A percentile compares a stretch with the other conserved stretches of the same genome.
These are phyloP conservation scores for Naganishia vishniacii DNA, from an alignment of 768 basidiomycete genomes.

Conservation along the genomic window DNA sequence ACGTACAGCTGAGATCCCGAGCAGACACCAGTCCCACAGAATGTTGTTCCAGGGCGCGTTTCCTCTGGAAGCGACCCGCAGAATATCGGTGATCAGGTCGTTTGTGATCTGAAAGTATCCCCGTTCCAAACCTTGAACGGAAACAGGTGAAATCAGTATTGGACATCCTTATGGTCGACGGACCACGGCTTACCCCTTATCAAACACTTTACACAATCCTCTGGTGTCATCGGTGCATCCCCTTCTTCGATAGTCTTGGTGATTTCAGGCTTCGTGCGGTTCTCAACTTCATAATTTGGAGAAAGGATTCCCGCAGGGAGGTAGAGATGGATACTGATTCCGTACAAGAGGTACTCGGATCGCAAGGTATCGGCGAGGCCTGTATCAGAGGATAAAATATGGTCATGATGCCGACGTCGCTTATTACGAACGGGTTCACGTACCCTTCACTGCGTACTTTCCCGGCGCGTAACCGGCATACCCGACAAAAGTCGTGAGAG, in stretches of 20 bases:
- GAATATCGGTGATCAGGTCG: conserved; percentile 63
- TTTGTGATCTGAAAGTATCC: conserved; percentile 70
- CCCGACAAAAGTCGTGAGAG: conserved; percentile 69
- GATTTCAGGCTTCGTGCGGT: conserved; percentile 69
- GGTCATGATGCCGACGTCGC: not conserved
- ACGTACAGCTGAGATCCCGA: conserved; percentile 53
- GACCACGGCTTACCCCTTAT: conserved; percentile 55
- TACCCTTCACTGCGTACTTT: conserved; percentile 80
- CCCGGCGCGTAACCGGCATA: conserved; percentile 74
- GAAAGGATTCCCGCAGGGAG: conserved; percentile 76
- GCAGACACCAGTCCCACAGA: conserved; percentile 56
- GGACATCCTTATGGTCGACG: not conserved
- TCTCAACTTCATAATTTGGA: conserved; percentile 70
- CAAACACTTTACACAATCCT: conserved; percentile 59
- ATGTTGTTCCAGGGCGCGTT: conserved; percentile 59
- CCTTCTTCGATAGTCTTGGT: conserved; percentile 68
- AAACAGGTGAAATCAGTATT: conserved; percentile 23
- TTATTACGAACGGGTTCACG: conserved; percentile 13
- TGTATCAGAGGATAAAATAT: conserved; percentile 39
- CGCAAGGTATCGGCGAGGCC: conserved; percentile 78
- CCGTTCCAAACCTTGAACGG: conserved; percentile 67
- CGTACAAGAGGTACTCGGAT: conserved; percentile 71
- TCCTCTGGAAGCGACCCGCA: conserved; percentile 65
- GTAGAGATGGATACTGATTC: conserved; percentile 70
- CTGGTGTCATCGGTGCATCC: conserved; percentile 62